Evolutionary conservation across 2,329 filamentous ascomycete genomes (phyloP).

Genomic region (Epichloe brachyelytri): DNA sequence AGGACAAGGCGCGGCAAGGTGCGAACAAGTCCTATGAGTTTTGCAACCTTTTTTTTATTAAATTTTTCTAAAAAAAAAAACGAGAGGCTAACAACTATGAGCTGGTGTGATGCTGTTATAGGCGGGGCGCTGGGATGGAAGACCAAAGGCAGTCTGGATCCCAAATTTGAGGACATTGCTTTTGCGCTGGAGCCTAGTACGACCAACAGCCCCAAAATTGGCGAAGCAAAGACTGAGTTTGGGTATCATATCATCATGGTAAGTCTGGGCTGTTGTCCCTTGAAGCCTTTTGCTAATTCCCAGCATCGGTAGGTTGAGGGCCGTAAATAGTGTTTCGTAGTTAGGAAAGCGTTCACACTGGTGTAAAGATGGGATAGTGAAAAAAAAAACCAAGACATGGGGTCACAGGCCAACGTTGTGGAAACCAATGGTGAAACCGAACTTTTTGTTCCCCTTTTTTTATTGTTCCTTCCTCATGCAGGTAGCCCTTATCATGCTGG

Average conservation of each 20-base stretch:
- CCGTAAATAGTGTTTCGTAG: slow-evolving; percentile 20
- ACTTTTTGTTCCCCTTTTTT: slow-evolving; percentile 23
- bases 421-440: background rate
- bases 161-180: slow-evolving; percentile 60
- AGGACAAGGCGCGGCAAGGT: slow-evolving; percentile 64
- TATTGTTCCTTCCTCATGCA: slow-evolving; percentile 24
- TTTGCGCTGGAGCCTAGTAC: slow-evolving; percentile 56
- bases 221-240: slow-evolving; percentile 59
- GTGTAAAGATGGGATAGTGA: no score
- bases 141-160: slow-evolving; percentile 50
- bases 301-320: slow-evolving; percentile 23
- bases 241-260: slow-evolving; percentile 78
- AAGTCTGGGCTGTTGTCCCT: slow-evolving; percentile 7
- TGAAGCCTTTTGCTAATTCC: background rate
- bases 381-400: background rate
- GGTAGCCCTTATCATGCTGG: slow-evolving; percentile 20
- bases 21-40: slow-evolving; percentile 4
- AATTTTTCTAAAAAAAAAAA: background rate
- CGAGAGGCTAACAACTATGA: background rate
- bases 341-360: no score
- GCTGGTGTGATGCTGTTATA: slow-evolving; percentile 15
- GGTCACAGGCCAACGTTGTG: background rate
- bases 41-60: background rate
- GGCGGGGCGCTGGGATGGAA: slow-evolving; percentile 65
- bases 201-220: slow-evolving; percentile 49